Conservation (phyloP, 106 monocot species). For the Vanilla planifolia region DNA sequence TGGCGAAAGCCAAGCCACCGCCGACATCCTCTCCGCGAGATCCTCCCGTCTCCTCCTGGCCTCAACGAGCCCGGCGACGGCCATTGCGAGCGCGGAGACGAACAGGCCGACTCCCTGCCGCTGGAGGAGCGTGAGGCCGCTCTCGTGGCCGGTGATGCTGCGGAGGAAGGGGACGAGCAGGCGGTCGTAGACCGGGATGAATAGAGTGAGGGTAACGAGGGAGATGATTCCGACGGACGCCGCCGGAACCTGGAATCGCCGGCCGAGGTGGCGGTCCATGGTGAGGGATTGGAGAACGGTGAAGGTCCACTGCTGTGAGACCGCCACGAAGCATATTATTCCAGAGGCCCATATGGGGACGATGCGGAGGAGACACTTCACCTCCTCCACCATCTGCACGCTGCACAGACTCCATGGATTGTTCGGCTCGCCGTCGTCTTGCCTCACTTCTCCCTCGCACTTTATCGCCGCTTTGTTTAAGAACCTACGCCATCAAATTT, state of each 20-base stretch:
- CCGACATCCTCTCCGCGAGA: not conserved
- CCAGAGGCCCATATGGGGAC: constrained; percentile 49
- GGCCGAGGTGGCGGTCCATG: constrained; percentile 42
- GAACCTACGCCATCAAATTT: constrained; percentile 19
- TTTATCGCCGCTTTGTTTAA: constrained; percentile 68
- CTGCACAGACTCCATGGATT: constrained; percentile 39
- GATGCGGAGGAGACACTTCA: constrained; percentile 51
- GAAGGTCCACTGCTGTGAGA: constrained; percentile 38
- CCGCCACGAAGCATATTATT: constrained; percentile 32
- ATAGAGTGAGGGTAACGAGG: constrained; percentile 34
- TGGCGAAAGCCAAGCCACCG: constrained; percentile 44
- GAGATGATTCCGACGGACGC: constrained; percentile 29
- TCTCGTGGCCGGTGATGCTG: constrained; percentile 12
- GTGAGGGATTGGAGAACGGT: constrained; percentile 35
- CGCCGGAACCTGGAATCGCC: constrained; percentile 24
- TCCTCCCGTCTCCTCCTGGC: constrained; percentile 9
- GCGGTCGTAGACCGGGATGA: constrained; percentile 53
- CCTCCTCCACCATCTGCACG: constrained; percentile 56
- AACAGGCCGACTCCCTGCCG: constrained; percentile 28
- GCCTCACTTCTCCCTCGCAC: constrained; percentile 28
- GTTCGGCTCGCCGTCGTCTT: constrained; percentile 11
- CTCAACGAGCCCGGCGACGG: constrained; percentile 29
- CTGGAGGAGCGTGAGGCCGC: constrained; percentile 35
- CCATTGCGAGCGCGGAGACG: constrained; percentile 30
- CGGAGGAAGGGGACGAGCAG: constrained; percentile 19